phyloP scores from a whole-genome alignment of 2,329 filamentous ascomycete genomes.

The Zymoseptoria crescenta region DNA sequence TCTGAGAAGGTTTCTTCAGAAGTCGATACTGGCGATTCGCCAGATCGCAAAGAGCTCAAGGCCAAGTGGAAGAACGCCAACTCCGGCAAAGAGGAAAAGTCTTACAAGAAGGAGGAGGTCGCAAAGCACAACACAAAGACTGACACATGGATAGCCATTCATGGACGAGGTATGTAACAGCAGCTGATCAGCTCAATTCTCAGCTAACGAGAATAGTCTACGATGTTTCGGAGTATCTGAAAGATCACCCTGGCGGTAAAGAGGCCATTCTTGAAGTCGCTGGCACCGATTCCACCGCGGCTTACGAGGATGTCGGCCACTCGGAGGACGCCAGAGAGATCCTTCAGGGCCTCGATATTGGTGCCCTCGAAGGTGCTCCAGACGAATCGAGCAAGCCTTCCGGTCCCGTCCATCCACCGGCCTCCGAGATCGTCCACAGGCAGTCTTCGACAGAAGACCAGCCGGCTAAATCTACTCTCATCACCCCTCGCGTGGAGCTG shows the following conservation, averaged over 20 bases:
- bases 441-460: constrained; percentile 1
- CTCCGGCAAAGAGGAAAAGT: constrained; percentile 54
- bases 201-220: constrained; percentile 47
- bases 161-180: constrained; percentile 52
- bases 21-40: background rate
- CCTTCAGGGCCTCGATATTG: constrained; percentile 32
- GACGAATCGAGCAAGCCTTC: background rate
- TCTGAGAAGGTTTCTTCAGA: too few relatives aligned
- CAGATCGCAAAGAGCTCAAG: constrained; percentile 17
- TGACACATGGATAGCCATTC: constrained; percentile 95
- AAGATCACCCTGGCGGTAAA: constrained; percentile 90
- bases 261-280: constrained; percentile 95
- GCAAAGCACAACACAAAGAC: constrained; percentile 96
- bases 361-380: constrained; percentile 24
- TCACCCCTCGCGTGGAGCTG: constrained; percentile 4
- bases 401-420: constrained; percentile 1
- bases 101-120: constrained; percentile 82
- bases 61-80: constrained; percentile 46
- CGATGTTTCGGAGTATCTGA: constrained; percentile 85
- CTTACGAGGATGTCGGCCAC: constrained; percentile 74
- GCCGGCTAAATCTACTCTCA: background rate
- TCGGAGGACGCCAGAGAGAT: constrained; percentile 40
- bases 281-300: constrained; percentile 85
- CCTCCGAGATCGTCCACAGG: constrained; percentile 4
- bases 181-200: background rate